Conservation (phyloP, 2,329 filamentous ascomycete genomes). For the Tricladium varicosporioides region DNA sequence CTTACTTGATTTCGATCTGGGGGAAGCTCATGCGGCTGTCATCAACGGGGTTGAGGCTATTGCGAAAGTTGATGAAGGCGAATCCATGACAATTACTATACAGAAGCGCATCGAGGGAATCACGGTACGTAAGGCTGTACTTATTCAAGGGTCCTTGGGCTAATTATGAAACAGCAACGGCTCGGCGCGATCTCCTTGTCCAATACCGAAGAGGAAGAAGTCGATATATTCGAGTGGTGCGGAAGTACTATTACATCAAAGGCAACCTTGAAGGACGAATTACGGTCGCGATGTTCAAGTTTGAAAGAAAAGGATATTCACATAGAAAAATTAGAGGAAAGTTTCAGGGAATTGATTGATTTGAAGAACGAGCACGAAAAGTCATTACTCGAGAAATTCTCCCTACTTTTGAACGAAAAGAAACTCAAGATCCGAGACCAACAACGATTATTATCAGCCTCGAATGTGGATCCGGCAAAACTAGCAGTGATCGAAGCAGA, state of each 20-base stretch:
- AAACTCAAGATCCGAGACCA: constrained; percentile 77
- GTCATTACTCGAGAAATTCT: constrained; percentile 66
- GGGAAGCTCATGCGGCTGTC: constrained; percentile 46
- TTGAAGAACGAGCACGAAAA: constrained; percentile 67
- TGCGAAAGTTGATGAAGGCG: constrained; percentile 52
- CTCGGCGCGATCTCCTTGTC: constrained; percentile 63
- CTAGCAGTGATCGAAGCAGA: constrained; percentile 16
- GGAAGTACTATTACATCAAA: constrained; percentile 48
- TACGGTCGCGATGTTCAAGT: constrained; percentile 38
- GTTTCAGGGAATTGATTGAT: constrained; percentile 64
- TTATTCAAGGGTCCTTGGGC: constrained; percentile 6
- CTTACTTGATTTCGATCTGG: constrained; percentile 45
- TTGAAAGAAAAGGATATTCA: constrained; percentile 50
- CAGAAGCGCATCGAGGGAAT: constrained; percentile 67
- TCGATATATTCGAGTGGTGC: constrained; percentile 71
- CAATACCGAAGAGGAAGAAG: constrained; percentile 48
- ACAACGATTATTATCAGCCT: constrained; percentile 52
- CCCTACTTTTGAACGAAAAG: constrained; percentile 71
- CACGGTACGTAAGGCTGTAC: constrained; percentile 49
- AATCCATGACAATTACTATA: constrained; percentile 58
- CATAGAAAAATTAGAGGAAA: constrained; percentile 56
- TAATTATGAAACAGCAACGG: constrained; percentile 52
- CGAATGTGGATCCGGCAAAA: constrained; percentile 28
- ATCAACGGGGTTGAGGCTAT: constrained; percentile 62
- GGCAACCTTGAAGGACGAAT: constrained; percentile 11